Evolutionary conservation across 345 rosid species (phyloP), one percentile per base, ranked within the genome.

Genomic region (Isatis tinctoria): DNA sequence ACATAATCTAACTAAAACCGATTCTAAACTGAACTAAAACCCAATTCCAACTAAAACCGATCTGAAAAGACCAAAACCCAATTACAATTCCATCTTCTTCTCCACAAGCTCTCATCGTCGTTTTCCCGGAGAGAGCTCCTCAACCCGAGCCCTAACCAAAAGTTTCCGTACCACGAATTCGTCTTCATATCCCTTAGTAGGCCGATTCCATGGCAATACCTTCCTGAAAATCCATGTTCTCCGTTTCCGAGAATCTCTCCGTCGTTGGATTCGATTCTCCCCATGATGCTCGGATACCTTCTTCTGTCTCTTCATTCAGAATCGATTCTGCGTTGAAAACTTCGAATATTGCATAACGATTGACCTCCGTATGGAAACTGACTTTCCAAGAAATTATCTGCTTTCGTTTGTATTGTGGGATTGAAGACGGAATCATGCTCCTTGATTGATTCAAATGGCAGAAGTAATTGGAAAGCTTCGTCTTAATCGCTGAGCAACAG

Each of bases 281-380:
- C 97, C 97, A 91, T 89, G 32, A 91, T 84, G 75, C 90, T 85
- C 89, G 87, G 20, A 91, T 82, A 0, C 97, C 95, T 67, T 83
- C 85, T 74, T 84, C 90, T 22, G 81, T 75, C 76, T 89, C 97
- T 26, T 89, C 95, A 28, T 86, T 92, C 0, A 91, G 78, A 74
- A 91, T 87, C 65, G 97, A 86, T 24, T 75, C 89, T 0, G 94
- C 87, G 10, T 88, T 91, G 49, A 91, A 86, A 41, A 83, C 87
- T 0, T 89, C 90, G 1, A 39, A 11, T 10, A 0, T 11, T 12
- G 40, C 77, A 10, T 51, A 33, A 59, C 6, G 12, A 17, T 1
- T 49, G 32, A 27, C 18, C 1, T 61, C 69, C 44, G 78, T 82
- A 5, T 72, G 61, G 13, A 43, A 67, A 40, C 65, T 65, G 20